Base-by-base conservation (phyloP, 768 basidiomycete genomes). In the Cystofilobasidium capitatum region DNA sequence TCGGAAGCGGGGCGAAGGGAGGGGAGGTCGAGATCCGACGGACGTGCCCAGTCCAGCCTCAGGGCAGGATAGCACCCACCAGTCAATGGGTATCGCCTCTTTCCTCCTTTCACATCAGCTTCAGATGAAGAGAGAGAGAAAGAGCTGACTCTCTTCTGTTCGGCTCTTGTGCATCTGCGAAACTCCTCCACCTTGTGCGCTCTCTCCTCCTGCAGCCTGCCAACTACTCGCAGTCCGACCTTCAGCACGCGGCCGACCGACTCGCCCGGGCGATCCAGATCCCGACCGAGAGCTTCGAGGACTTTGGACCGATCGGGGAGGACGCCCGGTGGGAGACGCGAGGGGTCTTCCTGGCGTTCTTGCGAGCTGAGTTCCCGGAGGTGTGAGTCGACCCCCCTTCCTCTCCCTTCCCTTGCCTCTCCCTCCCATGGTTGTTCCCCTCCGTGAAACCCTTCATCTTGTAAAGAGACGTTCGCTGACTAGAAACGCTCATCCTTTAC, bases 211-310 rank as follows among this genome's bases (percentile, higher is more conserved):
- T 42, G 40, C 22, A 49, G 47, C 47, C 47, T 8, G 4, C 47
- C 6, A n/a, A 20, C 47, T 49, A 49, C 47, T 24, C 47, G 4
- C n/a, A 49, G 47, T 3, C n/a, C 13, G 47, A 49, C n/a, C 47
- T 49, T 3, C 22, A 26, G 47, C 47, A 49, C n/a, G 51, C 51
- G 14, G 58, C 37, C 29, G n/a, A 59, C 58, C n/a, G 40, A 22
- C 58, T 59, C 36, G 24, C 37, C 24, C 22, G 40, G 10, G 58
- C 58, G 35, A 44, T 59, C 29, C 58, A 29, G 7, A n/a, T 59
- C 22, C 36, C 35, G 40, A 59, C 58, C 1, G 58, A 59, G 58
- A 59, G 36, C 58, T 40, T 39, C 40, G 58, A 59, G 8, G 58
- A 59, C 40, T 16, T 59, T 9, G 58, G 58, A 14, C 58, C 22